Conservation (phyloP, 306 rosid genomes). For the Sophora flavescens region DNA sequence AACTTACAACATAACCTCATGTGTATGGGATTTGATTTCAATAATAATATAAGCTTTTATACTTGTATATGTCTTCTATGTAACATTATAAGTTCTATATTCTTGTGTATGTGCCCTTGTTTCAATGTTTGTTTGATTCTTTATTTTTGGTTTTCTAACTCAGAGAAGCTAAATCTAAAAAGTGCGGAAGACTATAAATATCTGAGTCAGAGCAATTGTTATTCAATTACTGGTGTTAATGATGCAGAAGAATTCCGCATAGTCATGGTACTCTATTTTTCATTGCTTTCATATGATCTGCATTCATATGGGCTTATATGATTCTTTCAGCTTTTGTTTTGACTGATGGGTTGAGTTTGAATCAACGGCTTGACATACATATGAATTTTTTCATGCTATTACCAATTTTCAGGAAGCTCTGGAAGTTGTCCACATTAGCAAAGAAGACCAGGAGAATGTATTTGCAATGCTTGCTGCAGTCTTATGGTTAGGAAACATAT, state of each 20-base stretch:
- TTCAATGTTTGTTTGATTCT: slow-evolving; percentile 37
- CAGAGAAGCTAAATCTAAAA: slow-evolving; percentile 84
- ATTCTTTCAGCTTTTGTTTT: slow-evolving; percentile 8
- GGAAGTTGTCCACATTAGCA: slow-evolving; percentile 88
- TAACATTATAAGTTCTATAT: slow-evolving; percentile 19
- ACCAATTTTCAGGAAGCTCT: slow-evolving; percentile 81
- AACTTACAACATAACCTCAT: neutral
- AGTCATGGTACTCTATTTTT: slow-evolving; percentile 69
- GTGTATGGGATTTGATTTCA: neutral
- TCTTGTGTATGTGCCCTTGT: slow-evolving; percentile 35
- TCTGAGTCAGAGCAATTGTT: slow-evolving; percentile 87
- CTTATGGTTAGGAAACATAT: slow-evolving; percentile 94
- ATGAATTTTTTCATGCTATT: slow-evolving; percentile 42
- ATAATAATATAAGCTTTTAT: slow-evolving; percentile 23
- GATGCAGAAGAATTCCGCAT: slow-evolving; percentile 87
- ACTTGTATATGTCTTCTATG: neutral
- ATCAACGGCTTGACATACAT: slow-evolving; percentile 38
- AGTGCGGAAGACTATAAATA: slow-evolving; percentile 80
- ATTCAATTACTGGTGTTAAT: slow-evolving; percentile 76
- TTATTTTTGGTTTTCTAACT: slow-evolving; percentile 45
- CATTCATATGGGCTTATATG: slow-evolving; percentile 30
- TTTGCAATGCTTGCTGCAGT: slow-evolving; percentile 99
- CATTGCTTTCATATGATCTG: slow-evolving; percentile 33
- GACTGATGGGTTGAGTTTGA: slow-evolving; percentile 27
- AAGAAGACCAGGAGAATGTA: slow-evolving; percentile 87